Evolutionary conservation across 106 monocot genomes (phyloP), one percentile per base, ranked within the genome.

Genomic region (Gastrodia elata): DNA sequence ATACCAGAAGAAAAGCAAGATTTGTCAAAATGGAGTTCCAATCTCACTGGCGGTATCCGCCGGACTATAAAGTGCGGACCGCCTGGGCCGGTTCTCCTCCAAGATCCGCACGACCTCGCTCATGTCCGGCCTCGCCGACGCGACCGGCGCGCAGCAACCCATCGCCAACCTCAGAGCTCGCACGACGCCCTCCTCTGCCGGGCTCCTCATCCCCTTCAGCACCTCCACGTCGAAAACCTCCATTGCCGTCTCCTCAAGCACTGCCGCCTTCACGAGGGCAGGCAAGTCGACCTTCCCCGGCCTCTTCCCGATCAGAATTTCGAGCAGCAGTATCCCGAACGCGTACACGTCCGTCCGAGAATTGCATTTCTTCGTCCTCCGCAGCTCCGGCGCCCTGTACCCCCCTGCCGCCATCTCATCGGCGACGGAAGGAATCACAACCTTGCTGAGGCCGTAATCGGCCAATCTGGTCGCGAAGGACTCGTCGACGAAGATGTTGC

Each of bases 71-170:
- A 96, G 68, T 2, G 87, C 82, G 8, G 95, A 96, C 70, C 84
- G 80, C 78, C 90, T 86, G 0, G 96, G 96, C 71, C 96, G 59
- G 74, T 84, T 90, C 80, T 96, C 96, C 79, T 96, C 96, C 58
- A 96, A 75, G 71, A 92, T 92, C 84, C 75, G 77, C 77, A 96
- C 89, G 7, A 92, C 90, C 75, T 92, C 90, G 3, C 67, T 75
- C 89, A 92, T 96, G 82, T 82, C 90, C n/a, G 96, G 96, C 71
- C 96, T 16, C 27, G 87, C 89, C 16, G 87, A 42, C 0, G 87
- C 80, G 71, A 90, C 89, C 38, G 92, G 96, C 0, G 96, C 92
- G 58, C 96, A 96, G 75, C 96, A 96, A 1, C 96, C 96, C 96
- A 96, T 96, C 3, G 96, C 92, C n/a, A 92, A 75, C 74, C 85